Percentiles rank a stretch among this genome's conserved stretches.
Conservation (phyloP, 2,329 filamentous ascomycete genomes). For the Penicillium aurantiogriseum region DNA sequence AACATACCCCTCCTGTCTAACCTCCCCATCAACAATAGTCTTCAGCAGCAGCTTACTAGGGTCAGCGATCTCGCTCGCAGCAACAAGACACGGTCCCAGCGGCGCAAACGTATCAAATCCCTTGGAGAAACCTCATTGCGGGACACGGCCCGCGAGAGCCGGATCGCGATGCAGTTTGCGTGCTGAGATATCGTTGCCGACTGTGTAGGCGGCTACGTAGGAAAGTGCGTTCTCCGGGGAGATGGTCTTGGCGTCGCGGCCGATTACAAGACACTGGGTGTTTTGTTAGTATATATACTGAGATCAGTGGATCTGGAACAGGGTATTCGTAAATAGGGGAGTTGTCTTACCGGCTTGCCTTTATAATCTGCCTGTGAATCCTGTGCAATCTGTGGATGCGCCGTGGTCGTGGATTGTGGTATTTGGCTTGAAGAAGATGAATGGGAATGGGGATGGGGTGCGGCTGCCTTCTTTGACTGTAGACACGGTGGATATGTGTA, state of each 20-base stretch:
- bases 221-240: constrained; percentile 44
- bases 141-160: constrained; percentile 50
- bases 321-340: constrained; percentile 32
- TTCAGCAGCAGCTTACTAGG: constrained; percentile 45
- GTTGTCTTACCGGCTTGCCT: constrained; percentile 60
- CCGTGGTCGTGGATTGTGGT: constrained; percentile 57
- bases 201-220: constrained; percentile 56
- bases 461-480: no score
- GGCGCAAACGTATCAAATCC: constrained; percentile 59
- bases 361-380: constrained; percentile 67
- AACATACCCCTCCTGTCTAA: constrained; percentile 45
- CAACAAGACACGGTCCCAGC: constrained; percentile 52
- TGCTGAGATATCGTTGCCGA: constrained; percentile 56
- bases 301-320: no score
- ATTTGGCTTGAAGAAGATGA: no score
- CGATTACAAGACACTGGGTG: constrained; percentile 49
- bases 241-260: constrained; percentile 53
- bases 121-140: constrained; percentile 58
- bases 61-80: constrained; percentile 43
- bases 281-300: background rate
- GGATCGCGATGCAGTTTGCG: constrained; percentile 55
- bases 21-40: constrained; percentile 50
- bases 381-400: constrained; percentile 61
- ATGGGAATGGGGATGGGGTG: no score
- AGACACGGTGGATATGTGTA: no score